Evolutionary conservation across 139 green algal species (phyloP).

Genomic region (Tetradesmus obliquus): DNA sequence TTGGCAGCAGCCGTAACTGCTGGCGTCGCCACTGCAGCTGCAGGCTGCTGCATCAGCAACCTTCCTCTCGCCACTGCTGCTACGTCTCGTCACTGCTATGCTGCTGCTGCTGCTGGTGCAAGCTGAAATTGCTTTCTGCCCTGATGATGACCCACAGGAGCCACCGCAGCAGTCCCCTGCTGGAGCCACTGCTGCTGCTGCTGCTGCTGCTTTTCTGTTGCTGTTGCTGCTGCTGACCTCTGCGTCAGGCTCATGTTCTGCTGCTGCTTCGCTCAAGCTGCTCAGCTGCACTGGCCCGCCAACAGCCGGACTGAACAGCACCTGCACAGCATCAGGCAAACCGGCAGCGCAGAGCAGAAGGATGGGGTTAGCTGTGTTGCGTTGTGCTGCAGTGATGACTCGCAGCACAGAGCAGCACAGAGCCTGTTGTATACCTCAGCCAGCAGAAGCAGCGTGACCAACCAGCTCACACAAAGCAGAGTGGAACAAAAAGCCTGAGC

Average conservation of each 20-base stretch:
- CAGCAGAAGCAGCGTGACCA: too few species aligned
- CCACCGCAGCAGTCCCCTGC: not conserved
- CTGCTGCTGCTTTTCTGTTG: not conserved
- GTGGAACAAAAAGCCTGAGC: too few species aligned
- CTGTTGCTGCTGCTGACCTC: not conserved
- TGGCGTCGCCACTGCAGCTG: not conserved
- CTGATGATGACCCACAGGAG: not conserved
- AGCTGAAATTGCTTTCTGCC: not conserved
- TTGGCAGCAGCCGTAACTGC: not conserved
- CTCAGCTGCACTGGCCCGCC: not conserved
- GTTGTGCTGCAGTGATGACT: too few species aligned
- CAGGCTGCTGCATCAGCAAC: not conserved
- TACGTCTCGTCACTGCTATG: not conserved
- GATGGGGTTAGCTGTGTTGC: too few species aligned
- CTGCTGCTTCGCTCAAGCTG: slow-evolving; percentile 9
- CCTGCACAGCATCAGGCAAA: not conserved
- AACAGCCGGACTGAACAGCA: slow-evolving; percentile 30
- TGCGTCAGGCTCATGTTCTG: not conserved
- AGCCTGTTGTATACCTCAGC: too few species aligned
- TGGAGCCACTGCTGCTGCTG: not conserved
- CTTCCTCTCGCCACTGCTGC: not conserved
- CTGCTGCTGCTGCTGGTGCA: not conserved
- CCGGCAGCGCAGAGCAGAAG: not conserved
- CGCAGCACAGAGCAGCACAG: too few species aligned
- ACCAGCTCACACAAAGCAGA: too few species aligned